Evolutionary conservation across 2,329 filamentous ascomycete genomes (phyloP).

Genomic region (Fonsecaea multimorphosa): DNA sequence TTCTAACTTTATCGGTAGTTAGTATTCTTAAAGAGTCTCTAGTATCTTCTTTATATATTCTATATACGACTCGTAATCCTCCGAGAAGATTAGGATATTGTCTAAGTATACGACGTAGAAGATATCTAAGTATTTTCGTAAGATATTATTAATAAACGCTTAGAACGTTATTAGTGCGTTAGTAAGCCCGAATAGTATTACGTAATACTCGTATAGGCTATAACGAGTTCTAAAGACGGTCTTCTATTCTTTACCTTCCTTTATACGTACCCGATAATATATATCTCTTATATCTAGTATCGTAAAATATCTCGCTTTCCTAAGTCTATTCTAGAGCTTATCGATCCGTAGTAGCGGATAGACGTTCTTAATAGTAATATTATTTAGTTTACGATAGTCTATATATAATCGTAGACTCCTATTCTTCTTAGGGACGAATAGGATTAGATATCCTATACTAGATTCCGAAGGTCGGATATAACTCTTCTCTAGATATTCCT

Average conservation of each 20-base stretch:
- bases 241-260: slow-evolving; percentile 43
- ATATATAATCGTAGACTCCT: slow-evolving; percentile 39
- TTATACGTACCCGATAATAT: slow-evolving; percentile 42
- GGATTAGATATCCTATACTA: not conserved
- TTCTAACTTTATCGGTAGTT: too few relatives aligned
- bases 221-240: slow-evolving; percentile 42
- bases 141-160: not conserved
- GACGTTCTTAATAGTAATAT: slow-evolving; percentile 43
- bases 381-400: slow-evolving; percentile 44
- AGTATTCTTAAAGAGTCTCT: too few relatives aligned
- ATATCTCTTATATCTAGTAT: slow-evolving; percentile 39
- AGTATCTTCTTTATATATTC: too few relatives aligned
- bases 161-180: slow-evolving; percentile 18
- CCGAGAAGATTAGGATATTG: slow-evolving; percentile 2
- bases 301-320: too few relatives aligned
- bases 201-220: slow-evolving; percentile 42
- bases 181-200: slow-evolving; percentile 43
- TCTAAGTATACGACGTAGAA: slow-evolving; percentile 13
- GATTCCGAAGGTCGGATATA: not conserved
- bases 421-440: slow-evolving; percentile 22
- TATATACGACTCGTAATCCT: too few relatives aligned
- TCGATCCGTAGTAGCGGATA: too few relatives aligned
- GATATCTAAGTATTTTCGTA: slow-evolving; percentile 8
- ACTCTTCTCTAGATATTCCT: not conserved
- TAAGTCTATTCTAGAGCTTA: too few relatives aligned